Percentiles rank a stretch among this genome's conserved stretches.
Evolutionary conservation across 2,329 filamentous ascomycete genomes (phyloP).

Genomic region (Aquanectria penicillioides): DNA sequence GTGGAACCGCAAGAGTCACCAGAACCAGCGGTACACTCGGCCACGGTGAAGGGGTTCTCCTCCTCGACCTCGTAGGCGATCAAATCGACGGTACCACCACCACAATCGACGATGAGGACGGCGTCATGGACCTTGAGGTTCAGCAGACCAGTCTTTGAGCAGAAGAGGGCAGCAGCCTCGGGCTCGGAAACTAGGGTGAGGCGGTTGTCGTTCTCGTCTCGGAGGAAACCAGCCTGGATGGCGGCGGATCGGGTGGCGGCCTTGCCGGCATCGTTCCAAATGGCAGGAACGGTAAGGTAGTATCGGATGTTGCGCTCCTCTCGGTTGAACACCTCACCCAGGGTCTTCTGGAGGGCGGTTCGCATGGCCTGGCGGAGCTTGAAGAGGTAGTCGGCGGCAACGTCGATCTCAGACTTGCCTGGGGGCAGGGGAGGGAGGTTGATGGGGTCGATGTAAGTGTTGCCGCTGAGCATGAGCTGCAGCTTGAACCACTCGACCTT

Average conservation of each 20-base stretch:
- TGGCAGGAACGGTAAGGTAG: slow-evolving; percentile 97
- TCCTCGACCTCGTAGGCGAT: slow-evolving; percentile 99
- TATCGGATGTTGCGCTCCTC: slow-evolving; percentile 98
- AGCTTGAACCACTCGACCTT: slow-evolving; percentile 99
- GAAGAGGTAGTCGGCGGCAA: slow-evolving; percentile 99
- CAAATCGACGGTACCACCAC: slow-evolving; percentile 97
- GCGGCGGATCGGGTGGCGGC: slow-evolving; percentile 94
- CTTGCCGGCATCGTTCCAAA: slow-evolving; percentile 99
- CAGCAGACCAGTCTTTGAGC: slow-evolving; percentile 93
- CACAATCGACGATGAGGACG: slow-evolving; percentile 97
- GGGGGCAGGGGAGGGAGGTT: slow-evolving; percentile 97
- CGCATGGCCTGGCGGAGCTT: slow-evolving; percentile 98
- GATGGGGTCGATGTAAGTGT: slow-evolving; percentile 99
- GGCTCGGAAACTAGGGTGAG: slow-evolving; percentile 95
- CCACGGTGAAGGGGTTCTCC: slow-evolving; percentile 95
- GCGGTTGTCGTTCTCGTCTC: slow-evolving; percentile 97
- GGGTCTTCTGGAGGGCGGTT: slow-evolving; percentile 91
- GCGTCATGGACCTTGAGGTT: slow-evolving; percentile 99
- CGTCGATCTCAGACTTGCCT: slow-evolving; percentile 98
- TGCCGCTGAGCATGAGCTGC: slow-evolving; percentile 97
- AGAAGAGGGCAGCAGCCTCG: slow-evolving; percentile 96
- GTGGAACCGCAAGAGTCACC: slow-evolving; percentile 99
- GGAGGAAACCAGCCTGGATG: slow-evolving; percentile 95
- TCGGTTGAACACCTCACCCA: slow-evolving; percentile 96
- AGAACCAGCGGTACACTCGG: slow-evolving; percentile 95